Base-by-base conservation (phyloP, 495 filamentous ascomycete species). In the Xylaria intraflava region DNA sequence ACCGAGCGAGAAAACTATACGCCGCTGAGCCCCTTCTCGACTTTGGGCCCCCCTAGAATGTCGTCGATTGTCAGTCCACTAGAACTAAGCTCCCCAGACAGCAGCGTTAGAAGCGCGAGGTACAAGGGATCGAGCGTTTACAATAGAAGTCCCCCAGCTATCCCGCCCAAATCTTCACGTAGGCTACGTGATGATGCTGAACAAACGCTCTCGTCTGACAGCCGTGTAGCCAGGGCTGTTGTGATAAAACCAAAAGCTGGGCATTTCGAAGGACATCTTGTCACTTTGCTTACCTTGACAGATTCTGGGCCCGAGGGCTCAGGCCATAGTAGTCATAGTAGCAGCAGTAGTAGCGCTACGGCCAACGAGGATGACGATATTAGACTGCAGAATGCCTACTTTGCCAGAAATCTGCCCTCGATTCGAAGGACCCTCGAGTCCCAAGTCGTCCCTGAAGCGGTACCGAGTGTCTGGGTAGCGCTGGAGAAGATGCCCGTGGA, bases 231-330 rank as follows among this genome's bases (percentile, higher is more conserved):
- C 19, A 63, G 65, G 48, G 67, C 73, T 29, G 65, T 68, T 29
- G 64, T 72, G 5, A 61, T 75, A 8, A 69, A 67, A 30, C 73
- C 74, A 20, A 76, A 72, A 54, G 74, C 74, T 7, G 74, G 74
- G 11, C 59, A 70, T 16, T 70, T 77, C 19, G 74, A 77, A 47
- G 72, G 68, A 6, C 69, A 69, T 49, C 60, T 74, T 20, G 67
- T 76, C 20, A 72, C 70, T 17, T 59, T 77, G 10, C 54, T 74
- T 27, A 73, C 72, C 14, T 58, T 77, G 3, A 26, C 64, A 41
- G 58, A 61, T 30, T 54, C 57, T 16, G 47, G 49, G 20, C 55
- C 64, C 7, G 56, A 55, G 11, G 61, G 57, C 20, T 36, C 45
- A 1, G 43, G 31, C 11, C 44, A 29, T 30, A 20, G 27, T n/a